These are phyloP conservation scores for Tilletia setariae DNA, from an alignment of 1,284 basidiomycete species.

Conservation along the genomic window DNA sequence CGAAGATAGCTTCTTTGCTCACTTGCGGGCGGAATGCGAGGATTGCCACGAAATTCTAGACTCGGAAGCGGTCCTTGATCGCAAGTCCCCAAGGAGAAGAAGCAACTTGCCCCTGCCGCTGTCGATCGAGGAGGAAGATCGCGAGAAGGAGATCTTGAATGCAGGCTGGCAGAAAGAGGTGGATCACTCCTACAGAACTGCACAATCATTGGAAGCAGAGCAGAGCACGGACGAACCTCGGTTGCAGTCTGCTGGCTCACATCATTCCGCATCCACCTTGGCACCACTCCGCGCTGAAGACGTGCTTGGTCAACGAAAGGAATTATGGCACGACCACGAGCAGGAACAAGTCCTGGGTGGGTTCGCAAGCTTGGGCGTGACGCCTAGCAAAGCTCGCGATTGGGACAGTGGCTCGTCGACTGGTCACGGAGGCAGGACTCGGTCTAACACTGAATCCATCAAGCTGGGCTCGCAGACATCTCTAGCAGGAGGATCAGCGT, in stretches of 20 bases:
- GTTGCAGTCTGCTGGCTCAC: background rate
- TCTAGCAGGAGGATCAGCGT: background rate
- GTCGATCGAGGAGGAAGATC: slow-evolving; percentile 2
- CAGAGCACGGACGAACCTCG: no score
- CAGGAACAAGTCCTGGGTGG: slow-evolving; percentile 26
- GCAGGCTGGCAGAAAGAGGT: no score
- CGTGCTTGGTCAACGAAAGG: no score
- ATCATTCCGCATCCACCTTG: background rate
- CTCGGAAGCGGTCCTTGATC: slow-evolving; percentile 30
- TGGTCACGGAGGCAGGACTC: background rate
- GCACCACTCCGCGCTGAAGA: background rate
- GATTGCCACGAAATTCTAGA: slow-evolving; percentile 40
- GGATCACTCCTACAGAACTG: no score
- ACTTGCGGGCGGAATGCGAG: slow-evolving; percentile 39
- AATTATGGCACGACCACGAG: background rate
- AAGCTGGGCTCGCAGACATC: background rate
- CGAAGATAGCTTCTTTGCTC: slow-evolving; percentile 41
- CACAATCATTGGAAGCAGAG: no score
- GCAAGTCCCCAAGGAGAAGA: slow-evolving; percentile 18
- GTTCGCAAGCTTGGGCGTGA: slow-evolving; percentile 25
- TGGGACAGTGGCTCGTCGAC: slow-evolving; percentile 1
- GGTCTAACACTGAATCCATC: background rate
- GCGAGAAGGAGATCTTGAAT: background rate
- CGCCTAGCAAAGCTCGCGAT: background rate
- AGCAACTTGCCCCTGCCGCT: slow-evolving; percentile 17